phyloP scores from a whole-genome alignment of 805 yeast species.

The Phaffomyces thermotolerans region DNA sequence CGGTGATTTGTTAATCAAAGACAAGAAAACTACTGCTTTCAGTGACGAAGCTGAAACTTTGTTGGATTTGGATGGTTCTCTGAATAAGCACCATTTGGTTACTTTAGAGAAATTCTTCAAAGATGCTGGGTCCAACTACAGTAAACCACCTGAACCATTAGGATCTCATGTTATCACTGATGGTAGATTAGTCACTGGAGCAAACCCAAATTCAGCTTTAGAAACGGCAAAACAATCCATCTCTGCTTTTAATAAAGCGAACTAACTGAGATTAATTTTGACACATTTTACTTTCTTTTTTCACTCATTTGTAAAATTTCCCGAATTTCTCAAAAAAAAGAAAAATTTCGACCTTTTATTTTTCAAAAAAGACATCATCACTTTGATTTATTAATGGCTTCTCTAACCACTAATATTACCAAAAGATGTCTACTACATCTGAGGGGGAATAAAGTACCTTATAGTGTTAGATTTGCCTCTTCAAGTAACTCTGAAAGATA shows the following conservation, averaged over 20 bases:
- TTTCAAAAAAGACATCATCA: too few relatives aligned
- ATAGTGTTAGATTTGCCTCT: neutral
- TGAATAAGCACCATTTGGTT: slow-evolving; percentile 24
- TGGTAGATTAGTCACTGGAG: slow-evolving; percentile 58
- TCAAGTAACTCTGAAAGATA: slow-evolving; percentile 5
- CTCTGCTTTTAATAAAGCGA: slow-evolving; percentile 13
- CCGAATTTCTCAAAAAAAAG: too few relatives aligned
- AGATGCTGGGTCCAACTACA: slow-evolving; percentile 36
- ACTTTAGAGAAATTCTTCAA: slow-evolving; percentile 34
- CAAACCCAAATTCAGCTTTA: slow-evolving; percentile 52
- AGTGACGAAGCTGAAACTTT: slow-evolving; percentile 43
- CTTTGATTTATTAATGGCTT: too few relatives aligned
- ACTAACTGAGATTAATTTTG: neutral
- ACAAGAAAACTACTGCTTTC: slow-evolving; percentile 51
- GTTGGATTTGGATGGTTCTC: slow-evolving; percentile 21
- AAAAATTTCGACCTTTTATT: too few relatives aligned
- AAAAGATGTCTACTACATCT: neutral
- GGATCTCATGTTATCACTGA: slow-evolving; percentile 45
- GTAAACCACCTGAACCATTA: slow-evolving; percentile 44
- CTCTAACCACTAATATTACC: neutral
- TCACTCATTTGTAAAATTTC: too few relatives aligned
- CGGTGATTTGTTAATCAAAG: slow-evolving; percentile 40
- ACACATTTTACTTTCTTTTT: neutral
- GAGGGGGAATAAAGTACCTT: neutral
- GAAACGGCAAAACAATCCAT: slow-evolving; percentile 40